Percentiles rank a stretch among this genome's conserved stretches.
These are phyloP conservation scores for Limnomonas spitsbergensis DNA, from an alignment of 139 green algal species.

Conservation along the genomic window DNA sequence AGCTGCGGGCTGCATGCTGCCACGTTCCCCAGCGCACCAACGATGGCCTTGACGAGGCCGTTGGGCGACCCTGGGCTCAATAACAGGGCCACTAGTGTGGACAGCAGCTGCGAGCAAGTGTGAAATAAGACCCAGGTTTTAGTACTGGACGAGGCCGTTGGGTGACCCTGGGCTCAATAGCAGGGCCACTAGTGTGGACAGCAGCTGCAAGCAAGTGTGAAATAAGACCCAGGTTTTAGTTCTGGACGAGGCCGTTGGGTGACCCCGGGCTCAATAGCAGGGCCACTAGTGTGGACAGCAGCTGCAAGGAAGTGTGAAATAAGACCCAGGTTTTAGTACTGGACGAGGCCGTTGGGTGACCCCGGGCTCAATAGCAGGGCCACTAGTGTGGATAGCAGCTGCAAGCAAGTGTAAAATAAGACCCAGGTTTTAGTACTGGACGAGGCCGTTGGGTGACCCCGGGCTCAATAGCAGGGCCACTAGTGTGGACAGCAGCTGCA, in stretches of 20 bases:
- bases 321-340: too few species aligned
- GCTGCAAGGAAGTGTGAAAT: not conserved
- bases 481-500: slow-evolving; percentile 22
- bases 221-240: too few species aligned
- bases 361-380: slow-evolving; percentile 7
- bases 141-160: slow-evolving; percentile 2
- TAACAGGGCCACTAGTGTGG: slow-evolving; percentile 25
- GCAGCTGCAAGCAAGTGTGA: slow-evolving; percentile 3
- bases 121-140: too few species aligned
- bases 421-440: too few species aligned
- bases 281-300: slow-evolving; percentile 30
- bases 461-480: slow-evolving; percentile 14
- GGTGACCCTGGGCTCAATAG: slow-evolving; percentile 2
- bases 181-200: slow-evolving; percentile 28
- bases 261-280: slow-evolving; percentile 5
- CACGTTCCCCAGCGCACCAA: slow-evolving; percentile 20
- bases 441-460: not conserved
- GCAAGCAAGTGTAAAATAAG: not conserved
- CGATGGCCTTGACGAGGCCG: slow-evolving; percentile 12
- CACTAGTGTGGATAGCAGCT: slow-evolving; percentile 30
- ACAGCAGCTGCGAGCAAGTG: slow-evolving; percentile 13
- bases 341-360: slow-evolving; percentile 4
- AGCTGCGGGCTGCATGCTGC: slow-evolving; percentile 25
- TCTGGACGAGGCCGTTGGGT: slow-evolving; percentile 3
- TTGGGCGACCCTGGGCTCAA: not conserved